Base-by-base conservation (phyloP, 176 grass and related monocot species). In the Eragrostis curvula region DNA sequence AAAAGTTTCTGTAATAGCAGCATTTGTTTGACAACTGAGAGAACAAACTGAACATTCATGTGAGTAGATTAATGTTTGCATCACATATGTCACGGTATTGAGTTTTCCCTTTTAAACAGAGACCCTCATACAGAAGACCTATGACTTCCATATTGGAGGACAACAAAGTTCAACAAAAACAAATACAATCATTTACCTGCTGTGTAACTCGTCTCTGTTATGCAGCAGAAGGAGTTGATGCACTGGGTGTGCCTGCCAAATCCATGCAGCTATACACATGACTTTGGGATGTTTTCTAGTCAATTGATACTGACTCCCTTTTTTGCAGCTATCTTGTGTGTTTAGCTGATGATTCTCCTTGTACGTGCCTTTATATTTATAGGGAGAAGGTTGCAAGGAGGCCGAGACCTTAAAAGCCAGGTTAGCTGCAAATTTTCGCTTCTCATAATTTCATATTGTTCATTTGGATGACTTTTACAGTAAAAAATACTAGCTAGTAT, bases 251-350 rank as follows among this genome's bases (percentile, higher is more conserved):
- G 84, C 88, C 79, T 98, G 90, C 96, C 96, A 98, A 71, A 95
- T 85, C 90, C 96, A 98, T 66, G 96, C 92, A 88, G 84, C 90
- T 78, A 95, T 93, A 87, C 92, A 98, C 95, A 98, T 98, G 80
- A 81, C 75, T 84, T 84, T 80, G 64, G 68, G 77, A 62, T 67
- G 47, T 68, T 76, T 14, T 70, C 65, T 72, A 36, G 28, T 75
- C 62, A 42, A 9, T 59, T 87, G 57, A 30, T 23, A 41, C 51
- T 5, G 75, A 62, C 36, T 58, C 36, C 0, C 58, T 70, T 78
- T 20, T 84, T 66, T 0, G 3, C 79, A 40, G 32, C 53, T 82
- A n/a, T 67, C 36, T 62, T 68, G 20, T 2, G 62, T 89, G 74
- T 62, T 84, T 79, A 73, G 32, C 41, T 90, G 72, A 66, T 74